Evolutionary conservation across 2,329 filamentous ascomycete genomes (phyloP).

Genomic region (Fusarium sp.): DNA sequence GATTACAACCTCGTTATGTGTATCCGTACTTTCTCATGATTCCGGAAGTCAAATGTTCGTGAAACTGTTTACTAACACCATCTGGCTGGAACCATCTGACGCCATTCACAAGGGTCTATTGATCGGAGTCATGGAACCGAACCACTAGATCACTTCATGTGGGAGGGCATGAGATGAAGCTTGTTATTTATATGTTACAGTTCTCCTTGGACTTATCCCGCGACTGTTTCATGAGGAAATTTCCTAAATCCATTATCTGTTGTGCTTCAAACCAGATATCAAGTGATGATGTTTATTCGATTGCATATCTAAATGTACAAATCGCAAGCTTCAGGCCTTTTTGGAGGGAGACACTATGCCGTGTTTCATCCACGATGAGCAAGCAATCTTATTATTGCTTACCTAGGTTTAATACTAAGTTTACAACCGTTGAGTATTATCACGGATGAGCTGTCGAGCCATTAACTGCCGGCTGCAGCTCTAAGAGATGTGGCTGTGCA

Average conservation of each 20-base stretch:
- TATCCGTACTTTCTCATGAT: conserved; percentile 18
- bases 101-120: conserved; percentile 29
- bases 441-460: neutral
- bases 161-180: neutral
- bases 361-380: no score
- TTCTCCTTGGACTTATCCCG: neutral
- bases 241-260: no score
- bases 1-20: conserved; percentile 19
- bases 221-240: neutral
- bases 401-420: no score
- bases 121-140: neutral
- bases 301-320: no score
- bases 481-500: conserved; percentile 37
- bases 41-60: conserved; percentile 8
- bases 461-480: neutral
- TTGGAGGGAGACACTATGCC: no score
- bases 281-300: no score
- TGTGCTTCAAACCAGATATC: no score
- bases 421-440: neutral
- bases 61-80: conserved; percentile 24
- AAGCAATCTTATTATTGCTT: no score
- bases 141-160: neutral
- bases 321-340: no score
- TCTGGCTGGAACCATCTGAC: conserved; percentile 26
- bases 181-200: neutral